These are phyloP conservation scores for Phalaenopsis aphrodite DNA, from an alignment of 106 monocot genomes.

Conservation along the genomic window DNA sequence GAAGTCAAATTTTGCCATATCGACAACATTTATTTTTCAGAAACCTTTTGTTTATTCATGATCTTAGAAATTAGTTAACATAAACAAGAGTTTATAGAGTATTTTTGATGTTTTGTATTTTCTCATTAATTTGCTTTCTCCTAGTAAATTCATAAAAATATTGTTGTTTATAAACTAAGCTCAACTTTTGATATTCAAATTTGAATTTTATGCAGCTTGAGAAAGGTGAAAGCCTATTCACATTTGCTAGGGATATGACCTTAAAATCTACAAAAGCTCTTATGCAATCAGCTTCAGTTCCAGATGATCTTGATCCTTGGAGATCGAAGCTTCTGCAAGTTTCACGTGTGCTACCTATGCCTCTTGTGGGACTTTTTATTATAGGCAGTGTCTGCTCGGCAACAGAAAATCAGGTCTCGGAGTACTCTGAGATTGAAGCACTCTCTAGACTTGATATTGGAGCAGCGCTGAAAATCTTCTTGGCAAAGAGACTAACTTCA, in stretches of 20 bases:
- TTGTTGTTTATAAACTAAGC: background rate
- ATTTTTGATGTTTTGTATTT: background rate
- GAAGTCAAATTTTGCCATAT: background rate
- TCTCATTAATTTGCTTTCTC: background rate
- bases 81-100: background rate
- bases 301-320: conserved; percentile 66
- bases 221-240: conserved; percentile 85
- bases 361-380: conserved; percentile 72
- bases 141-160: background rate
- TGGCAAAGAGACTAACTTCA: conserved; percentile 78
- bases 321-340: conserved; percentile 75
- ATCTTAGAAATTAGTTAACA: background rate
- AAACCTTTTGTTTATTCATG: background rate
- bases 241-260: conserved; percentile 77
- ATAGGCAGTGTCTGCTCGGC: conserved; percentile 70
- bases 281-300: conserved; percentile 43
- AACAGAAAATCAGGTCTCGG: conserved; percentile 23
- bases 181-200: background rate
- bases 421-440: conserved; percentile 66
- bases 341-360: conserved; percentile 90
- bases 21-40: too few species aligned
- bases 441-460: conserved; percentile 75
- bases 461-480: conserved; percentile 80
- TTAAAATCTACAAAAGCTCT: conserved; percentile 72
- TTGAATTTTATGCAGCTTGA: conserved; percentile 39